Evolutionary conservation across 1,139 yeast genomes (phyloP).

Genomic region (Geotrichum citri-aurantii): DNA sequence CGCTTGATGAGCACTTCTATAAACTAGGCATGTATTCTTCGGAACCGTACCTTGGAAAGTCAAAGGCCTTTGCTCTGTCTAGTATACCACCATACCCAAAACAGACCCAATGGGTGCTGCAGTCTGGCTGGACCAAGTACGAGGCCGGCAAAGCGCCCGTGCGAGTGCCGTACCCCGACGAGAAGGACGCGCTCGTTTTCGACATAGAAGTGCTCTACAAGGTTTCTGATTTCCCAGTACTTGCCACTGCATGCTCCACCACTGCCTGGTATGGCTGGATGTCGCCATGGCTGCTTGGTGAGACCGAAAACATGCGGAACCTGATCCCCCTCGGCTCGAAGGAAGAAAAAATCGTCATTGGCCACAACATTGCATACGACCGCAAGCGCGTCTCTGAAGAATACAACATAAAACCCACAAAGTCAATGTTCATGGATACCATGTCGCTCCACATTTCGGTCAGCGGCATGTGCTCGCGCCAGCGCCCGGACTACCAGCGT

Average conservation of each 20-base stretch:
- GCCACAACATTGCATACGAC: conserved; percentile 89
- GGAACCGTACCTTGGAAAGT: conserved; percentile 56
- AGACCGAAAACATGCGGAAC: conserved; percentile 49
- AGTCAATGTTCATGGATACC: conserved; percentile 80
- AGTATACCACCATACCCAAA: conserved; percentile 47
- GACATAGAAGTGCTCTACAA: conserved; percentile 89
- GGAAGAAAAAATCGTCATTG: conserved; percentile 55
- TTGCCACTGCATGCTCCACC: conserved; percentile 76
- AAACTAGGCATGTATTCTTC: conserved; percentile 54
- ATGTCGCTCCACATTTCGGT: conserved; percentile 90
- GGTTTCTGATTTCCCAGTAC: conserved; percentile 62
- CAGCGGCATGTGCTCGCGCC: conserved; percentile 90
- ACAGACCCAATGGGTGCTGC: conserved; percentile 22
- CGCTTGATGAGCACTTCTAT: conserved; percentile 78
- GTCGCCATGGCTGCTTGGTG: conserved; percentile 69
- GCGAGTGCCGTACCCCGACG: conserved; percentile 64
- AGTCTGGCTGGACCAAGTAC: conserved; percentile 83
- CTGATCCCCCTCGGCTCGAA: conserved; percentile 61
- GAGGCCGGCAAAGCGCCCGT: conserved; percentile 47
- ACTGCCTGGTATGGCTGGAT: conserved; percentile 95
- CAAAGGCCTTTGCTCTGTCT: conserved; percentile 38
- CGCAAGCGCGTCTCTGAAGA: conserved; percentile 83
- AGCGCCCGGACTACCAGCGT: conserved; percentile 75
- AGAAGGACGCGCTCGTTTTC: conserved; percentile 61
- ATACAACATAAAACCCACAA: conserved; percentile 59